Base-by-base conservation (phyloP, 2,329 filamentous ascomycete genomes). In the Arthrobotrys pseudoclavata region DNA sequence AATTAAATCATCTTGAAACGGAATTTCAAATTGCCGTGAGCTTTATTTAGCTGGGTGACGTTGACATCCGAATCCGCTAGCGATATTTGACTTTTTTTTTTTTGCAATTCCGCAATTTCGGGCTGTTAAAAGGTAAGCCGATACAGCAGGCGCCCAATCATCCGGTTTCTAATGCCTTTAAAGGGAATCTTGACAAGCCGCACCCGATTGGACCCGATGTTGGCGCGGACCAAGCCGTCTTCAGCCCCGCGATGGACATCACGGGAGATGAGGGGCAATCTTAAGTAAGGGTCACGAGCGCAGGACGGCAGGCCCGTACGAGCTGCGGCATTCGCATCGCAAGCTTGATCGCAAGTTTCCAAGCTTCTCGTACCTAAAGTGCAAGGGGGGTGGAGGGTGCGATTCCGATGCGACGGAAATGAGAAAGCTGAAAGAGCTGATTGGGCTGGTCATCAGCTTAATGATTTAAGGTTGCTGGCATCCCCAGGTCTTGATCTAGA, bases 121-220 rank as follows among this genome's bases (percentile, higher is more conserved):
- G 68, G 26, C 52, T 48, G 45, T 26, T 37, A 47, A 45, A 40
- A 62, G 69, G 61, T 67, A 61, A 67, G 69, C 61, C 62, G 69
- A 55, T 26, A 6, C 15, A 50, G n/a, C n/a, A 45, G 69, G 60
- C 52, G 52, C 55, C 55, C 52, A 57, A 57, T 57, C 18, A 57
- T n/a, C 37, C 45, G 60, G 60, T 63, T 63, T 63, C 60, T 42
- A n/a, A 60, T 60, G 20, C 31, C 34, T 34, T 42, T 42, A 24
- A 60, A 60, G 55, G 52, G 20, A 37, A 60, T 24, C 22, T 20
- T 15, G 34, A 42, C 55, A 60, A 60, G 62, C 24, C 45, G 48
- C 72, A 67, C 66, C 72, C 72, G 72, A 76, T 70, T 76, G 72
- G 72, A 70, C 66, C 72, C 72, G 72, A 76, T 57, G 24, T 48